A percentile compares a stretch with the other conserved stretches of the same genome.
phyloP scores from a whole-genome alignment of 768 basidiomycete species.

The Leucogyrophana mollusca region DNA sequence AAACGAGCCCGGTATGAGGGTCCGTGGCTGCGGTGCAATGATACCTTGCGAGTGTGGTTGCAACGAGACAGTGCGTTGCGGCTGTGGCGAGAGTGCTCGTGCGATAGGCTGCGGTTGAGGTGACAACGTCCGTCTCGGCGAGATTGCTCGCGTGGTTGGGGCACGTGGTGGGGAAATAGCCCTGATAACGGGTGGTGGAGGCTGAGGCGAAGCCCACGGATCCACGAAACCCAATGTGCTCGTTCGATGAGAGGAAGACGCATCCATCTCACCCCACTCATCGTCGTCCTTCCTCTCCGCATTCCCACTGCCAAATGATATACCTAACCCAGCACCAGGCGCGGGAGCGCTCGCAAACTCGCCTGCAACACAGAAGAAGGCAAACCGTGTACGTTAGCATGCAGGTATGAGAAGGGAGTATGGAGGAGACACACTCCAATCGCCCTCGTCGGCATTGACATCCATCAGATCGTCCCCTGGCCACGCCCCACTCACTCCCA shows the following conservation, averaged over 20 bases:
- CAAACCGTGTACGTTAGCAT: too few relatives aligned
- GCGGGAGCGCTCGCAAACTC: constrained; percentile 65
- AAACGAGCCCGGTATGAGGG: constrained; percentile 12
- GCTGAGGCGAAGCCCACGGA: constrained; percentile 3
- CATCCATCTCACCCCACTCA: constrained; percentile 22
- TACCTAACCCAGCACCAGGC: constrained; percentile 24
- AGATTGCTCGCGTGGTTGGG: not conserved
- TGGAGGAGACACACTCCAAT: constrained; percentile 76
- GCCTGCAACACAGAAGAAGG: constrained; percentile 37
- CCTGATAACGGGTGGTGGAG: too few relatives aligned
- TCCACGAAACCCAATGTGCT: constrained; percentile 11
- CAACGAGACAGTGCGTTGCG: not conserved
- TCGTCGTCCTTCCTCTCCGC: constrained; percentile 4
- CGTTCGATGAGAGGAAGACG: constrained; percentile 3
- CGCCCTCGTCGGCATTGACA: constrained; percentile 88
- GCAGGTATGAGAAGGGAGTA: too few relatives aligned
- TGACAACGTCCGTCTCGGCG: too few relatives aligned
- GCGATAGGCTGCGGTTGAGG: constrained; percentile 13
- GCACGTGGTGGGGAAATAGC: too few relatives aligned
- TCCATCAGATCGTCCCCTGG: constrained; percentile 80
- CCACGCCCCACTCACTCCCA: constrained; percentile 36
- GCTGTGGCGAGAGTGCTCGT: constrained; percentile 21
- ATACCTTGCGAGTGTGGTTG: not conserved
- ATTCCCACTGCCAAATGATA: not conserved
- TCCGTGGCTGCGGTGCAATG: constrained; percentile 5